Evolutionary conservation across 106 monocot species (phyloP).

Genomic region (Cymbidium sinense): DNA sequence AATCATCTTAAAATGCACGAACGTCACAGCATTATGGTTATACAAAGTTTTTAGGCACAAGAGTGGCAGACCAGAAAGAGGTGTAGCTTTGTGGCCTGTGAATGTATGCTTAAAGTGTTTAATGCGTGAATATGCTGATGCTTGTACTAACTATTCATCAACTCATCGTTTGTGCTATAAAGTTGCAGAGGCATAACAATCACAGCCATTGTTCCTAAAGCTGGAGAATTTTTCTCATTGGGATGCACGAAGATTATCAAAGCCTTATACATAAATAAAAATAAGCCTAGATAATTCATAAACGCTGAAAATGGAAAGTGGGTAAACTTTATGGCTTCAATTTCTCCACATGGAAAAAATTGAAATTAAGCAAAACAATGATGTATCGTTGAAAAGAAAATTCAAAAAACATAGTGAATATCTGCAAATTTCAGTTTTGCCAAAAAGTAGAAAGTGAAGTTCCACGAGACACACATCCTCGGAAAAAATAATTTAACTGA

Average conservation of each 20-base stretch:
- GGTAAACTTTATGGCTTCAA: not conserved
- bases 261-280: not conserved
- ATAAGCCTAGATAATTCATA: not conserved
- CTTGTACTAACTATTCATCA: not conserved
- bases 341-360: not conserved
- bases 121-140: not conserved
- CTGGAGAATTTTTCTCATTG: not conserved
- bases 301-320: not conserved
- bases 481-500: too few relatives aligned
- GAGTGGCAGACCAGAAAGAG: not conserved
- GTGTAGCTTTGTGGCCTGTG: not conserved
- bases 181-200: not conserved
- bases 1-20: not conserved
- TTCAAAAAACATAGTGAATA: not conserved
- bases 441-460: not conserved
- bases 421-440: not conserved
- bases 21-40: not conserved
- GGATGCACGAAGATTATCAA: not conserved
- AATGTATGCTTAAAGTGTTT: not conserved
- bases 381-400: not conserved
- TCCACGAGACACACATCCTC: not conserved
- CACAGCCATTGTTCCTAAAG: not conserved
- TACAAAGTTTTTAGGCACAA: not conserved
- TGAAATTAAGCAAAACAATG: not conserved
- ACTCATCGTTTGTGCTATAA: not conserved